Percentiles rank a stretch among this genome's conserved stretches.
Evolutionary conservation across 768 basidiomycete genomes (phyloP).

Genomic region (Lactarius hatsudake): DNA sequence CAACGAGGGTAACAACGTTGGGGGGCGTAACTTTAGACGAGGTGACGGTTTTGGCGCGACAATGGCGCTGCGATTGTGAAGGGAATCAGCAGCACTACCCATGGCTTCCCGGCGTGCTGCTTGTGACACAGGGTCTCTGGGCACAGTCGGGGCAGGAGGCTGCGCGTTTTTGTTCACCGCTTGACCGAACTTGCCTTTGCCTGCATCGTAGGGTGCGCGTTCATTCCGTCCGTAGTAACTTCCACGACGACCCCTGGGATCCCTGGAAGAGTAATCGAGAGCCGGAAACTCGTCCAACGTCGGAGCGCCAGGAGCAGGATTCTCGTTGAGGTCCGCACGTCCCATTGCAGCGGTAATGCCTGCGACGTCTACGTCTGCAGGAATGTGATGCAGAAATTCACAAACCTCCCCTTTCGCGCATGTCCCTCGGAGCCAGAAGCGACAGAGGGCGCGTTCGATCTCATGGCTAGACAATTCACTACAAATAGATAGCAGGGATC

Average conservation of each 20-base stretch:
- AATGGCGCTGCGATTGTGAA: slow-evolving; percentile 64
- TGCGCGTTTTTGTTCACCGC: slow-evolving; percentile 72
- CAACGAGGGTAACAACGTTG: slow-evolving; percentile 82
- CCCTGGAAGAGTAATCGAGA: slow-evolving; percentile 42
- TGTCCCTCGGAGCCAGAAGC: slow-evolving; percentile 97
- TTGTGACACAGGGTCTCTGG: slow-evolving; percentile 38
- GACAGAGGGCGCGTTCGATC: slow-evolving; percentile 87
- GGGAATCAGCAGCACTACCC: slow-evolving; percentile 56
- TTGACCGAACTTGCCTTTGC: slow-evolving; percentile 85
- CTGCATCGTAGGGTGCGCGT: slow-evolving; percentile 64
- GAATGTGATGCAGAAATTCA: slow-evolving; percentile 93
- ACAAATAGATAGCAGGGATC: slow-evolving; percentile 8
- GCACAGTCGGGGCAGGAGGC: slow-evolving; percentile 34
- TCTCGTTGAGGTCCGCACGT: slow-evolving; percentile 54
- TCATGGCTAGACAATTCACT: slow-evolving; percentile 64
- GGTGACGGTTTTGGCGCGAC: slow-evolving; percentile 81
- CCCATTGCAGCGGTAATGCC: slow-evolving; percentile 66
- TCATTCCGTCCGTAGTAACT: slow-evolving; percentile 39
- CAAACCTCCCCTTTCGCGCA: slow-evolving; percentile 96
- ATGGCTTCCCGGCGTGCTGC: slow-evolving; percentile 55
- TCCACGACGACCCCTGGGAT: slow-evolving; percentile 42
- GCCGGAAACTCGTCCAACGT: slow-evolving; percentile 72
- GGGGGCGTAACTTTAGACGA: slow-evolving; percentile 78
- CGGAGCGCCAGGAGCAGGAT: slow-evolving; percentile 37
- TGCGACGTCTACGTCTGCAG: slow-evolving; percentile 78